Evolutionary conservation across 768 basidiomycete species (phyloP), one percentile per base, ranked within the genome.

Genomic region (Tulasnella sp.): DNA sequence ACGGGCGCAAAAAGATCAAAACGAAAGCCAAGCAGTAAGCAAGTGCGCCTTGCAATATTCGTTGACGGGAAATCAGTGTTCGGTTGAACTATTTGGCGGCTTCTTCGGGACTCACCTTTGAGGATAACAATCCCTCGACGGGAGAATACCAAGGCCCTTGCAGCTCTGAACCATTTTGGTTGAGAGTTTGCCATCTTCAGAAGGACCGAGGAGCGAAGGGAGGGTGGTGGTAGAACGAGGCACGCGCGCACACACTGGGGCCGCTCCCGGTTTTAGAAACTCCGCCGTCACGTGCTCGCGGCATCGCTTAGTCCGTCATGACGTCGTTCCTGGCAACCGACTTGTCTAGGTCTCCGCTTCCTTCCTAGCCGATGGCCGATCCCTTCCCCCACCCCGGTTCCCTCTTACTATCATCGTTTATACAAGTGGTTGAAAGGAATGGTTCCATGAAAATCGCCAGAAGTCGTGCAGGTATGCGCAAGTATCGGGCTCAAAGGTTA

Each of bases 1-100:
- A 82, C 36, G 76, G 74, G 12, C 74, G 45, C 29, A 79, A 76
- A 38, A 82, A 79, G 70, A 79, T 76, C 38, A 82, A 68, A 19
- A 81, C 73, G 37, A 80, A 77, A n/a, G 80, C 80, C n/a, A 82
- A 71, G 14, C 78, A 76, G 74, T 80, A 82, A 22, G 81, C 79
- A 5, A 82, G 68, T 34, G 79, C 76, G 42, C 80, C 82, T 78
- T 22, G 29, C 14, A 7, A 42, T 45, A 74, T 74, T 36, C 49
- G 42, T n/a, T 39, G 12, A 39, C 11, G 7, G 9, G 42, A 71
- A 5, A 36, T 39, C 37, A 71, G 29, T 22, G 14, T 29, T 25
- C 12, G 1, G 71, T 72, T 37, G 19, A 34, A n/a, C 54, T 9
- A 12, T 4, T 34, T 25, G 14, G 29, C 29, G 31, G n/a, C 25